A percentile compares a stretch with the other conserved stretches of the same genome.
phyloP scores from a whole-genome alignment of 2,329 filamentous ascomycete genomes.

The Microdochium nivale region DNA sequence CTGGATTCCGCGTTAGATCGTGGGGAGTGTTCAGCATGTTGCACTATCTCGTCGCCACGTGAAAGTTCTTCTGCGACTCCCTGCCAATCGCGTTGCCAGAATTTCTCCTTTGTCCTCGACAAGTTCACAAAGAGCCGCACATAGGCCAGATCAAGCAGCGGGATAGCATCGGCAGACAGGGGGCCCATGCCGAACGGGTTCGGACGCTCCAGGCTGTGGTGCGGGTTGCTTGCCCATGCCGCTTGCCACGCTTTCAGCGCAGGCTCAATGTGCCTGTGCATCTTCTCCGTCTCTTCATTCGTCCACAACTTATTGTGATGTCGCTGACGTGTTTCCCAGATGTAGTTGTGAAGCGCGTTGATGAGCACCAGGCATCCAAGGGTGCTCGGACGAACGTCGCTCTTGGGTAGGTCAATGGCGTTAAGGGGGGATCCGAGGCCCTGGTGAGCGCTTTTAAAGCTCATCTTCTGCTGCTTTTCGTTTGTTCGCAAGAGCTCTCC shows the following conservation, averaged over 20 bases:
- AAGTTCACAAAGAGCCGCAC: conserved; percentile 89
- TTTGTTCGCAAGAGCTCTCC: conserved; percentile 74
- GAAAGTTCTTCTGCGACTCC: conserved; percentile 83
- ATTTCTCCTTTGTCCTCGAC: conserved; percentile 83
- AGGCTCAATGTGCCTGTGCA: conserved; percentile 92
- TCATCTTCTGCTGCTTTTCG: conserved; percentile 49
- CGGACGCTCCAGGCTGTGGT: conserved; percentile 74
- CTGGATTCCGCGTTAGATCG: conserved; percentile 36
- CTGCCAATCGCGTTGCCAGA: conserved; percentile 91
- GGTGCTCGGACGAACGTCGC: conserved; percentile 71
- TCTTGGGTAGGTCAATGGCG: conserved; percentile 42
- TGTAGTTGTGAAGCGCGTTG: conserved; percentile 93
- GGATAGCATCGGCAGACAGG: conserved; percentile 83
- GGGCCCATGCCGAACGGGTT: conserved; percentile 77
- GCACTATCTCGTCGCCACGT: conserved; percentile 64
- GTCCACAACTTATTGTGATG: conserved; percentile 88
- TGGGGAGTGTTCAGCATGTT: conserved; percentile 60
- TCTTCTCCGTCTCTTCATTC: conserved; percentile 83
- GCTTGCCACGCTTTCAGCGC: conserved; percentile 90
- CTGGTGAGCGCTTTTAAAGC: conserved; percentile 29
- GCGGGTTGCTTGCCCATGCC: conserved; percentile 80
- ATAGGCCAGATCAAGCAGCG: conserved; percentile 83
- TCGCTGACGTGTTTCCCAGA: conserved; percentile 91
- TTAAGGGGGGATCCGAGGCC: conserved; percentile 36
- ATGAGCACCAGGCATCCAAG: conserved; percentile 90